A percentile compares a stretch with the other conserved stretches of the same genome.
Evolutionary conservation across 495 filamentous ascomycete species (phyloP).

Genomic region (Neohortaea acidophila): DNA sequence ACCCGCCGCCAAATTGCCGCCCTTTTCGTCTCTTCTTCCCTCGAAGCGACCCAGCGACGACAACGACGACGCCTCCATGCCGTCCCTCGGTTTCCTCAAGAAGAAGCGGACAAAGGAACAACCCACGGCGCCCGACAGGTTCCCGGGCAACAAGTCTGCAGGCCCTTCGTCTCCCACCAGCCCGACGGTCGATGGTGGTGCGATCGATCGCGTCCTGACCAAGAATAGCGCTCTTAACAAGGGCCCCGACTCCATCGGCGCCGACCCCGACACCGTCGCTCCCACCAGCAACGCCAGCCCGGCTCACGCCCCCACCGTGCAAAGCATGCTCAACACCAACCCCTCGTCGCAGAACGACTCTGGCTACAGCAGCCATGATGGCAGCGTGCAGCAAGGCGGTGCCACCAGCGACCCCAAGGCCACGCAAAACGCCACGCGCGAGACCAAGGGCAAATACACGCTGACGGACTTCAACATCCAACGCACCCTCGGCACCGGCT

Average conservation of each 20-base stretch:
- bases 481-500: conserved; percentile 87
- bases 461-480: conserved; percentile 74
- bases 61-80: conserved; percentile 36
- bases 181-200: conserved; percentile 1
- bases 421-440: conserved; percentile 32
- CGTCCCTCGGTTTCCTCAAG: conserved; percentile 76
- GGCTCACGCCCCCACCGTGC: conserved; percentile 5
- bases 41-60: conserved; percentile 2
- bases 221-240: conserved; percentile 10
- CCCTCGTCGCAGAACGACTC: conserved; percentile 29
- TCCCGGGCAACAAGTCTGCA: too few species aligned
- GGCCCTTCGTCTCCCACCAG: conserved; percentile 20
- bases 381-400: conserved; percentile 11
- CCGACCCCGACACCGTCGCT: conserved; percentile 39
- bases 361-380: conserved; percentile 16
- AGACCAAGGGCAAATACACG: conserved; percentile 96
- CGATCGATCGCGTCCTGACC: conserved; percentile 6
- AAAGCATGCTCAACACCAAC: conserved; percentile 18
- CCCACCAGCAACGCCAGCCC: conserved; percentile 21
- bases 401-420: conserved; percentile 4
- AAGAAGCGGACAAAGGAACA: conserved; percentile 89
- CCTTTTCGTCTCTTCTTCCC: conserved; percentile 1
- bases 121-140: conserved; percentile 23
- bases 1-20: neutral
- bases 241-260: conserved; percentile 28